Percentiles rank a stretch among this genome's conserved stretches.
Conservation (phyloP, 2,329 filamentous ascomycete species). For the Grosmannia huntii region DNA sequence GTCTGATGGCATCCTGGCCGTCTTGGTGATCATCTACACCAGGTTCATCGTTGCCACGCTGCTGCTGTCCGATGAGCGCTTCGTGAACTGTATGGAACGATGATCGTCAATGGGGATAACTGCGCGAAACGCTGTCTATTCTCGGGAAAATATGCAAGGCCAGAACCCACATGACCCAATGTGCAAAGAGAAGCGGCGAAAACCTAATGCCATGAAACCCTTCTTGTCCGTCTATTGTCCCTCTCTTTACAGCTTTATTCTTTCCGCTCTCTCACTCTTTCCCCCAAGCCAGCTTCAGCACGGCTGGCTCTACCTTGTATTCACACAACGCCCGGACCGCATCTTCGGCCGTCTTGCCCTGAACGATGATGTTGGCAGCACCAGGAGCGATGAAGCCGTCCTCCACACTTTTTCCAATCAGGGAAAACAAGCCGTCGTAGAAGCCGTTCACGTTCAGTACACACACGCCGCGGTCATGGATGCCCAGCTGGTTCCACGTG, state of each 20-base stretch:
- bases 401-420: slow-evolving; percentile 64
- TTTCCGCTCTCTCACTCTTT: slow-evolving; percentile 30
- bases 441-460: slow-evolving; percentile 82
- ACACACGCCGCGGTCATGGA: slow-evolving; percentile 69
- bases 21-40: too few relatives aligned
- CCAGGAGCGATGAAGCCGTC: slow-evolving; percentile 62
- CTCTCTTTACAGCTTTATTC: neutral
- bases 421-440: slow-evolving; percentile 75
- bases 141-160: neutral
- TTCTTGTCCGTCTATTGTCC: neutral
- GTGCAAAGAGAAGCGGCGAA: neutral
- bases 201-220: neutral
- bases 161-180: neutral
- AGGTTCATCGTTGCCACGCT: too few relatives aligned
- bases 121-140: neutral
- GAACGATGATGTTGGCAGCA: slow-evolving; percentile 66
- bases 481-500: slow-evolving; percentile 94
- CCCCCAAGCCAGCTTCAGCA: slow-evolving; percentile 75
- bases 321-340: slow-evolving; percentile 57
- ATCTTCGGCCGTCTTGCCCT: slow-evolving; percentile 58
- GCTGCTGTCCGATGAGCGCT: too few relatives aligned
- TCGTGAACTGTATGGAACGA: too few relatives aligned
- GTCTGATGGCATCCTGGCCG: too few relatives aligned
- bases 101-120: too few relatives aligned
- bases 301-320: slow-evolving; percentile 63